Conservation (phyloP, 768 basidiomycete genomes). For the Amanita fuliginea region DNA sequence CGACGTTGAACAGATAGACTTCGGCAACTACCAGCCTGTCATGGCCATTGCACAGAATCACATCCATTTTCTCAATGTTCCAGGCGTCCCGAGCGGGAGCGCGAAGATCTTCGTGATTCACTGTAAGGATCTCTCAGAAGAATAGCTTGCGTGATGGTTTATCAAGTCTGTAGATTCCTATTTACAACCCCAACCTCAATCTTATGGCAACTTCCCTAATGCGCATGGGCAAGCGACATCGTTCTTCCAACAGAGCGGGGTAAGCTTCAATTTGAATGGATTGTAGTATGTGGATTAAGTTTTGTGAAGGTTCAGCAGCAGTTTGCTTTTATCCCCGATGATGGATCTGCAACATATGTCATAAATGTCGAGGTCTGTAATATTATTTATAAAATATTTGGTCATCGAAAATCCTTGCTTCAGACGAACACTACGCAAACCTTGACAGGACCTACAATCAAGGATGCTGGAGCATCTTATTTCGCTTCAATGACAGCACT, state of each 20-base stretch:
- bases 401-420: neutral
- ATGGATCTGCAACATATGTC: constrained; percentile 60
- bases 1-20: constrained; percentile 45
- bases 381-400: neutral
- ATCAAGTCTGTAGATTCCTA: constrained; percentile 35
- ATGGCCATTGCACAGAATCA: constrained; percentile 71
- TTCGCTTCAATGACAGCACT: constrained; percentile 50
- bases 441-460: constrained; percentile 45
- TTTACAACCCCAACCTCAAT: constrained; percentile 55
- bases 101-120: constrained; percentile 69
- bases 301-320: constrained; percentile 49
- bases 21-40: constrained; percentile 43
- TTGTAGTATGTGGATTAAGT: neutral
- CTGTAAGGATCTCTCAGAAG: constrained; percentile 30
- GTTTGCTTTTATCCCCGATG: constrained; percentile 69
- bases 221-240: constrained; percentile 58
- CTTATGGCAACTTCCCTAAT: constrained; percentile 60
- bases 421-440: constrained; percentile 56
- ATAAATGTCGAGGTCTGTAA: constrained; percentile 51
- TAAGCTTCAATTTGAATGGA: constrained; percentile 17
- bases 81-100: constrained; percentile 41
- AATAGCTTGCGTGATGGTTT: no score
- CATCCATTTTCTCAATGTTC: constrained; percentile 58
- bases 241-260: constrained; percentile 49
- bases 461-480: constrained; percentile 52